phyloP scores from a whole-genome alignment of 2,329 filamentous ascomycete species.

The Talaromyces sp. region DNA sequence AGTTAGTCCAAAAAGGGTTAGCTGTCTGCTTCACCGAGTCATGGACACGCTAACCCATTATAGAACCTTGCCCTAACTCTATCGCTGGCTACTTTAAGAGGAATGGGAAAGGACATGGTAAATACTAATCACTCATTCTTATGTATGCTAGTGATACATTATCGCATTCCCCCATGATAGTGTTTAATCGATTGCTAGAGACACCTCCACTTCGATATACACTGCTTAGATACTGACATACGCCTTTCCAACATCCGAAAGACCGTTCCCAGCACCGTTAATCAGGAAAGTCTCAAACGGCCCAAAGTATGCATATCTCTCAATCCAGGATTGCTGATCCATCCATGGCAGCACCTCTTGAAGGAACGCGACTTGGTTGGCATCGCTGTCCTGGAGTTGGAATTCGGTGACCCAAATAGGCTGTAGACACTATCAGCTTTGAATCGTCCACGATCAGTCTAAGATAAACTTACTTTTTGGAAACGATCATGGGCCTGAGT shows the following conservation, averaged over 20 bases:
- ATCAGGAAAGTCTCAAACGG: not conserved
- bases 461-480: not conserved
- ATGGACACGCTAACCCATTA: not conserved
- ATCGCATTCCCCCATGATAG: too few relatives aligned
- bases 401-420: not conserved
- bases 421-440: not conserved
- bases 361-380: not conserved
- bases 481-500: not conserved
- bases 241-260: not conserved
- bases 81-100: too few relatives aligned
- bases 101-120: too few relatives aligned
- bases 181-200: too few relatives aligned
- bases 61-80: not conserved
- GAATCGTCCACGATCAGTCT: not conserved
- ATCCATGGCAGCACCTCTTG: not conserved
- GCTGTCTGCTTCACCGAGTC: not conserved
- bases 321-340: not conserved
- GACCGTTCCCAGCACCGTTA: not conserved
- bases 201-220: too few relatives aligned
- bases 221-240: not conserved
- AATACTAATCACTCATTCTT: too few relatives aligned
- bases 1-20: not conserved
- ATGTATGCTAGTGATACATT: too few relatives aligned
- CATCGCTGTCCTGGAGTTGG: not conserved
- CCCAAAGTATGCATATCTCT: not conserved